Base-by-base conservation (phyloP, 179 eudicot genomes). In the Silene noctiflora region DNA sequence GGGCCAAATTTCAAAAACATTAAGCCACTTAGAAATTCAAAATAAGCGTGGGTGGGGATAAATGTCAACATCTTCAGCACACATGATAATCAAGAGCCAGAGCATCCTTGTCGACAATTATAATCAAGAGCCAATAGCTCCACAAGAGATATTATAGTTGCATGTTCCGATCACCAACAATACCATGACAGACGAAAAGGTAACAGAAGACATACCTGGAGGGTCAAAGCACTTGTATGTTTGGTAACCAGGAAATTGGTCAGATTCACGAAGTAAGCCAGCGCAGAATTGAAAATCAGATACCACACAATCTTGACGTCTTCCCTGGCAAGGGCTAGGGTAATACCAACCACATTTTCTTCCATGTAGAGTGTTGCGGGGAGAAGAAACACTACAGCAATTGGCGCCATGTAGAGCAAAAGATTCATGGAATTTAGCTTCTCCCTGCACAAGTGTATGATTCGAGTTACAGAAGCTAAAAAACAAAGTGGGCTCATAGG, bases 171-270 rank as follows among this genome's bases (percentile, higher is more conserved):
- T 61, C 14, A 12, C 2, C 12, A 11, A 58, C 68, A 64, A 51
- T 16, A 56, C 56, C 60, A 68, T 20, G 66, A 2, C 70, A 71
- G 67, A 74, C n/a, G 44, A 31, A n/a, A 76, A 16, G 53, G 53
- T 5, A 67, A 11, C 1, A 74, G 2, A 74, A n/a, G 20, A 22
- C 83, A 71, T 87, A 91, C 97, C 94, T 92, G 97, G 69, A 92
- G 97, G 71, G 97, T 92, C 81, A 91, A 84, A 71, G 97, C 92
- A 82, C 96, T 93, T 68, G 97, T 93, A 82, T 91, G 96, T 76
- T 93, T 93, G 31, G 97, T 93, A 85, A 93, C 97, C 89, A 93
- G 76, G 87, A 92, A 92, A 81, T 92, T 92, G 76, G 97, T 92
- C 92, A 92, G 84, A 81, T 92, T 92, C 78, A 92, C 96, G 67